phyloP scores from a whole-genome alignment of 192 early-diverging fungal species.

The Entomortierella parvispora region DNA sequence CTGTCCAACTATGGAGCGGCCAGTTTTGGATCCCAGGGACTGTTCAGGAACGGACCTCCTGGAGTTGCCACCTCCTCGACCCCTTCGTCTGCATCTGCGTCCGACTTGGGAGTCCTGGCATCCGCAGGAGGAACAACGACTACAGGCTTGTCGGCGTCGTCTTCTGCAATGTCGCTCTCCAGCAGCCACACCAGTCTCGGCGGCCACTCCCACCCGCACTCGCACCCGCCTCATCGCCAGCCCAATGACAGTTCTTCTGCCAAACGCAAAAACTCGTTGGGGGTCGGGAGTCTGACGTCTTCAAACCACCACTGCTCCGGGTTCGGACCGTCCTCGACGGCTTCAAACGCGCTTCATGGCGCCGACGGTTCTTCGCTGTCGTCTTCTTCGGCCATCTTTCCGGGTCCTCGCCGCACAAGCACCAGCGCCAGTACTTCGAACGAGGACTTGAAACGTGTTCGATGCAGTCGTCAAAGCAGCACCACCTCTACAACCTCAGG shows the following conservation, averaged over 20 bases:
- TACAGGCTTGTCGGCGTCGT: background rate
- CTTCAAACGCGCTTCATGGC: background rate
- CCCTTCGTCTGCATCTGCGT: no score
- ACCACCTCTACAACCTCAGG: conserved; percentile 26
- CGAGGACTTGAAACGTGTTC: conserved; percentile 44
- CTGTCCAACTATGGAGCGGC: background rate
- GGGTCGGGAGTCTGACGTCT: conserved; percentile 12
- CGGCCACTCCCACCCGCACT: no score
- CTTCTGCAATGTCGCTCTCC: background rate
- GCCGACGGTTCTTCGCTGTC: background rate
- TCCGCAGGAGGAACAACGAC: no score
- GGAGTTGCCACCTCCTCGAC: no score
- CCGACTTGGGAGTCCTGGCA: no score
- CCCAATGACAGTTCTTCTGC: conserved; percentile 24
- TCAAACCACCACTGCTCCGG: conserved; percentile 15
- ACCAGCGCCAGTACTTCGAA: conserved; percentile 46
- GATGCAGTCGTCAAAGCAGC: conserved; percentile 49
- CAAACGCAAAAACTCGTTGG: conserved; percentile 43
- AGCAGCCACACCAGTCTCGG: background rate
- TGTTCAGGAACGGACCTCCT: no score
- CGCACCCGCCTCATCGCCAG: background rate
- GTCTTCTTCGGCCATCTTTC: conserved; percentile 27
- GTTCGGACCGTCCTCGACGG: conserved; percentile 18
- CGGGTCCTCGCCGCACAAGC: conserved; percentile 45
- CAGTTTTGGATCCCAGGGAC: no score